Base-by-base conservation (phyloP, 192 early-diverging fungal genomes). In the Backusella liffmaniae region DNA sequence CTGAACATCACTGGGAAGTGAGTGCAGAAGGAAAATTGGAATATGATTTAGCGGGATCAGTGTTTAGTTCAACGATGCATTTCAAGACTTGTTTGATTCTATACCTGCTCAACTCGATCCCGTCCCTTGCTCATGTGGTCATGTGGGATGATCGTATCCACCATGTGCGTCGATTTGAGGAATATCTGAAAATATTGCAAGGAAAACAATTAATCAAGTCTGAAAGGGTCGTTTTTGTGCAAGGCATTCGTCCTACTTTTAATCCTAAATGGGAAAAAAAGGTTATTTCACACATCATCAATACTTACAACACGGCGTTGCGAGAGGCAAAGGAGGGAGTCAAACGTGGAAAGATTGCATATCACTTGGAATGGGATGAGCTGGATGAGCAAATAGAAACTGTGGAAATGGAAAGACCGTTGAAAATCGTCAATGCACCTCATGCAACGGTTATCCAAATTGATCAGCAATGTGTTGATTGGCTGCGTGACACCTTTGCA, bases 71-170 rank as follows among this genome's bases (percentile, higher is more conserved):
- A 21, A 77, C 80, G 2, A 75, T 81, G 73, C 72, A 77, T 35
- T 81, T 81, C 76, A 81, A 81, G 34, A 51, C 65, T 1, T 70
- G 67, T 23, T 81, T 81, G 21, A 74, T 81, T 21, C 26, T 77
- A 18, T 69, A 81, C 34, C 5, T 81, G 9, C 21, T 77, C 0
- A 4, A 35, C 12, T 65, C 30, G 18, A 44, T 77, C 41, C 80
- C 80, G 0, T 75, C 80, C 1, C 15, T 81, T 0, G 36, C 46
- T 1, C 39, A 67, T n/a, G 35, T 81, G 12, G 34, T 49, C 15
- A 81, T 81, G 80, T 81, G 76, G 73, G 80, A 81, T 32, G 80
- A 81, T 32, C 72, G 80, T 1, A 23, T 32, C 21, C 30, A 59
- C 13, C 80, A 81, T 62, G 73, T 77, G 0, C 34, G 15, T 23